Evolutionary conservation across 2,329 filamentous ascomycete genomes (phyloP).

Genomic region (Sporothrix brunneoviolacea): DNA sequence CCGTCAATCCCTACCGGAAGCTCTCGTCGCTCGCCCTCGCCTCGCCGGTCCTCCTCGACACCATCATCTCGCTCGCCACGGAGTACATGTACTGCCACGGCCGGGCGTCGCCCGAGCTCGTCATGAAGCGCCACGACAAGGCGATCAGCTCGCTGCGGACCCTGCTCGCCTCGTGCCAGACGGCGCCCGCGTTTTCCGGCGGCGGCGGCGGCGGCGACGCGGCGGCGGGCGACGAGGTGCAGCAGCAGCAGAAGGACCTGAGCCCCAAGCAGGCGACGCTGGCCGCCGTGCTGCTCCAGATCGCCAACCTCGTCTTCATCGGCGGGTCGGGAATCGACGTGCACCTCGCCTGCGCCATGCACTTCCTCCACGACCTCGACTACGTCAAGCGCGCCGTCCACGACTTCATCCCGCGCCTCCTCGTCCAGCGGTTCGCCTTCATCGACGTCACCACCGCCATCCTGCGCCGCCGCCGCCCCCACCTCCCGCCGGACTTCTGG

Average conservation of each 20-base stretch:
- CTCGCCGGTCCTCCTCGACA: slow-evolving; percentile 6
- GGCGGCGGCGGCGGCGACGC: too few species aligned
- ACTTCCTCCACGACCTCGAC: neutral
- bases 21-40: slow-evolving; percentile 1
- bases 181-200: too few species aligned
- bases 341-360: neutral
- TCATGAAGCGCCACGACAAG: slow-evolving; percentile 1
- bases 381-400: neutral
- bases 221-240: too few species aligned
- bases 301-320: neutral
- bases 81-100: slow-evolving; percentile 5
- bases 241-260: too few species aligned
- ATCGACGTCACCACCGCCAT: neutral
- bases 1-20: slow-evolving; percentile 1
- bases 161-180: too few species aligned
- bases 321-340: neutral
- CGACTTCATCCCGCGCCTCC: too few species aligned
- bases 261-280: too few species aligned
- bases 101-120: neutral
- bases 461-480: neutral
- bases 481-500: neutral
- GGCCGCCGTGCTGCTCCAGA: too few species aligned
- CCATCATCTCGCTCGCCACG: slow-evolving; percentile 8
- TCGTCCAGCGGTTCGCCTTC: neutral
- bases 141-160: too few species aligned